Evolutionary conservation across 1,284 basidiomycete genomes (phyloP).

Genomic region (Tilletia horrida): DNA sequence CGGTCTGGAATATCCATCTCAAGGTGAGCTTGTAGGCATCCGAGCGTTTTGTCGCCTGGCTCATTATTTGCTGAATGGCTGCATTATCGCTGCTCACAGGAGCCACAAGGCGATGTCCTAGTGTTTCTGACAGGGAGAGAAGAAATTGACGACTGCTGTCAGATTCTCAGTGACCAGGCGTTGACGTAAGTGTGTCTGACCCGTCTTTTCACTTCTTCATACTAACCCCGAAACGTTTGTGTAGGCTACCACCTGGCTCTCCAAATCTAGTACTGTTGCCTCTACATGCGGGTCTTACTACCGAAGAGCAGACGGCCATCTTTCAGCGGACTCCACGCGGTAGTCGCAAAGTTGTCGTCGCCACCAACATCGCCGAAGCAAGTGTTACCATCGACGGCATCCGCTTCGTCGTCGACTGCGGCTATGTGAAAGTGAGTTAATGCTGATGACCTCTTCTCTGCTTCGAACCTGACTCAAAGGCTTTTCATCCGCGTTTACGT

Average conservation of each 20-base stretch:
- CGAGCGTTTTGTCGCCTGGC: neutral
- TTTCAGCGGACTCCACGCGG: constrained; percentile 65
- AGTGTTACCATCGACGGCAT: constrained; percentile 95
- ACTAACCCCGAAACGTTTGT: neutral
- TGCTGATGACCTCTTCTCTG: neutral
- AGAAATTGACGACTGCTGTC: constrained; percentile 70
- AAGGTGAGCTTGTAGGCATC: constrained; percentile 61
- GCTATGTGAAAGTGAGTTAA: constrained; percentile 78
- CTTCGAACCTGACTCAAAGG: neutral
- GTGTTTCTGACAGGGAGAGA: constrained; percentile 57
- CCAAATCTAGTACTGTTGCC: constrained; percentile 63
- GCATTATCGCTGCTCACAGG: constrained; percentile 26
- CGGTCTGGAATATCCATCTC: constrained; percentile 56
- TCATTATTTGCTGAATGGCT: neutral
- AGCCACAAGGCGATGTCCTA: constrained; percentile 58
- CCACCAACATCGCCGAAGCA: constrained; percentile 95
- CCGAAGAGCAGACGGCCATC: constrained; percentile 77
- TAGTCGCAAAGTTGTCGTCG: constrained; percentile 81
- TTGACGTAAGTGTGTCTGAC: constrained; percentile 63
- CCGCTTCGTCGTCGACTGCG: constrained; percentile 89
- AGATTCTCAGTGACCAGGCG: constrained; percentile 73
- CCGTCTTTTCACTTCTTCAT: neutral
- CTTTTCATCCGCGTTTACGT: neutral
- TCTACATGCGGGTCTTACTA: constrained; percentile 80
- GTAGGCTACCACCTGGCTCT: constrained; percentile 65